Conservation (phyloP, 352 stramenopile genomes). For the Pythium volutum region DNA sequence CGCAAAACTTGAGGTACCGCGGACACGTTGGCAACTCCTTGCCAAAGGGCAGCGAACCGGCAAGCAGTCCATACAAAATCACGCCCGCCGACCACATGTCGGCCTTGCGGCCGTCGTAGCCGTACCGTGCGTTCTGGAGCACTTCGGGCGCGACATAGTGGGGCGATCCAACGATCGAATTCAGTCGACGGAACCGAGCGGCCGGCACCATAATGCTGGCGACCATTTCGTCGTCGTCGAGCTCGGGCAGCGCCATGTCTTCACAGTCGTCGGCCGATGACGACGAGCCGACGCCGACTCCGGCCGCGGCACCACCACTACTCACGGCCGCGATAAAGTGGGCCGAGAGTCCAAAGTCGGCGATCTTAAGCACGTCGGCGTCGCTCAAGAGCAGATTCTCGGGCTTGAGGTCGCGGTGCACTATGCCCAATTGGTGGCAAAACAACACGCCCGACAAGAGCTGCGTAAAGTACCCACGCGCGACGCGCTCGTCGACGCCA, state of each 20-base stretch:
- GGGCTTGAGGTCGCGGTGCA: conserved; percentile 87
- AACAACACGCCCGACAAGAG: conserved; percentile 87
- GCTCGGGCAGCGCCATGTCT: conserved; percentile 12
- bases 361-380: conserved; percentile 92
- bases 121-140: conserved; percentile 84
- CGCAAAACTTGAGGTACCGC: conserved; percentile 93
- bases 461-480: conserved; percentile 87
- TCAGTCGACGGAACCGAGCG: conserved; percentile 84
- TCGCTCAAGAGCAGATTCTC: conserved; percentile 92
- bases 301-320: conserved; percentile 29
- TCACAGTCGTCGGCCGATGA: conserved; percentile 23
- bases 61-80: conserved; percentile 91
- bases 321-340: conserved; percentile 87
- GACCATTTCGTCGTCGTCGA: conserved; percentile 23
- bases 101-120: conserved; percentile 90
- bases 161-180: conserved; percentile 95
- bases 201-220: conserved; percentile 27
- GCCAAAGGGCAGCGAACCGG: conserved; percentile 94
- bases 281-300: conserved; percentile 20
- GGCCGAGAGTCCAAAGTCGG: conserved; percentile 93
- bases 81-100: conserved; percentile 94
- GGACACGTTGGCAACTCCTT: conserved; percentile 93
- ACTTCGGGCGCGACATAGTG: conserved; percentile 97
- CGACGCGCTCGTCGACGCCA: conserved; percentile 75
- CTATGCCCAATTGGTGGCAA: conserved; percentile 87